These are phyloP conservation scores for Diplodia mutila DNA, from an alignment of 2,329 filamentous ascomycete genomes.

Conservation along the genomic window DNA sequence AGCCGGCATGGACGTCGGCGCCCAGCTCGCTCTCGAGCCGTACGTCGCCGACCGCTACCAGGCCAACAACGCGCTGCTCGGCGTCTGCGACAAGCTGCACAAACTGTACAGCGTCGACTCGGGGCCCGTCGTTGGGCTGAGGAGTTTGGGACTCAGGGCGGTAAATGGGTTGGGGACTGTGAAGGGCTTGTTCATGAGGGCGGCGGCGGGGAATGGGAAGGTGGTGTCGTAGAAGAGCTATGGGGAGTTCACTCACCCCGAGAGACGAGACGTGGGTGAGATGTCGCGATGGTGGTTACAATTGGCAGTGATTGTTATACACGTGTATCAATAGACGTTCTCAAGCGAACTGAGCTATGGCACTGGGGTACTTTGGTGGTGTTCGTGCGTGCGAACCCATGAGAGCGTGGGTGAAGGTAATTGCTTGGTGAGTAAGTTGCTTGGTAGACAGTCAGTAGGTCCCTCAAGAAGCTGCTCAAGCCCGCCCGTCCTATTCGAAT, in stretches of 20 bases:
- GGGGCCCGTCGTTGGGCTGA: constrained; percentile 77
- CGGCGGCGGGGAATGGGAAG: constrained; percentile 50
- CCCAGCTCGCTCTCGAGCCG: constrained; percentile 73
- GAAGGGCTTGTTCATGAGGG: constrained; percentile 85
- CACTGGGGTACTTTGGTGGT: no score
- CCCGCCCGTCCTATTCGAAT: no score
- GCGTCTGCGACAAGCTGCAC: constrained; percentile 85
- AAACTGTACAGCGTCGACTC: constrained; percentile 84
- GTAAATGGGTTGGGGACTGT: constrained; percentile 75
- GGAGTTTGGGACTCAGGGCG: constrained; percentile 74
- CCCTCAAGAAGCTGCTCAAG: no score
- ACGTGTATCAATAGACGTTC: not conserved
- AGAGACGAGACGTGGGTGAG: not conserved
- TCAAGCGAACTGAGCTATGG: not conserved
- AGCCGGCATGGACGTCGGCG: constrained; percentile 87
- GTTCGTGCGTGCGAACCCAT: not conserved
- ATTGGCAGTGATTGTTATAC: not conserved
- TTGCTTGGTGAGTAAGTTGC: no score
- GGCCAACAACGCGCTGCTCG: constrained; percentile 76
- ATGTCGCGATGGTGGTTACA: not conserved
- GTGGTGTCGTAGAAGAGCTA: not conserved
- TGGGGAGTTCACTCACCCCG: no score
- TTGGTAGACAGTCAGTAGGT: no score
- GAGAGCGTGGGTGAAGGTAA: not conserved
- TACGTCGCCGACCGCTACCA: constrained; percentile 83